Conservation (phyloP, 495 filamentous ascomycete species). For the Platismatia glauca region DNA sequence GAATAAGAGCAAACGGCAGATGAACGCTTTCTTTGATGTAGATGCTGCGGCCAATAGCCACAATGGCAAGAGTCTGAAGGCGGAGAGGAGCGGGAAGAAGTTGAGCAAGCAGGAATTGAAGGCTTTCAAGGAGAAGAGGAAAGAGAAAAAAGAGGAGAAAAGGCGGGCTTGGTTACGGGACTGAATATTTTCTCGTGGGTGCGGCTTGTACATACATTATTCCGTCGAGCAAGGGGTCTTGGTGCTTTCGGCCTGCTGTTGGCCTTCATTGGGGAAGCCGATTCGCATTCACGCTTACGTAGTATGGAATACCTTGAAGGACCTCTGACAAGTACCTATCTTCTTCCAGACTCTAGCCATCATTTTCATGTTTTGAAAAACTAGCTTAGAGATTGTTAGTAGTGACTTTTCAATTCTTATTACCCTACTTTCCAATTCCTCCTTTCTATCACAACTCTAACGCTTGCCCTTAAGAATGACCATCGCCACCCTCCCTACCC, state of each 20-base stretch:
- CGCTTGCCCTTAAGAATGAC: constrained; percentile 20
- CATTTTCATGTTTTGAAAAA: no score
- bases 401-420: no score
- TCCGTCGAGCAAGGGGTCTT: constrained; percentile 5
- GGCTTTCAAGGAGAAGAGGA: constrained; percentile 61
- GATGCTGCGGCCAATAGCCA: constrained; percentile 92
- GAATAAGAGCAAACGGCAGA: constrained; percentile 77
- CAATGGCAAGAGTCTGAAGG: constrained; percentile 83
- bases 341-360: no score
- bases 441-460: not conserved
- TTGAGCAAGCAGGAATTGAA: constrained; percentile 77
- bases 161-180: constrained; percentile 83
- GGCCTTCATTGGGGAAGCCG: not conserved
- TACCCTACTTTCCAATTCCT: no score
- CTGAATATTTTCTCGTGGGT: constrained; percentile 34
- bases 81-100: constrained; percentile 82
- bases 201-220: constrained; percentile 5
- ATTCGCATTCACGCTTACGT: not conserved
- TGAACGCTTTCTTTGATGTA: constrained; percentile 96
- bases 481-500: constrained; percentile 30
- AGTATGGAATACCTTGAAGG: not conserved
- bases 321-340: not conserved
- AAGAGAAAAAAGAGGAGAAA: constrained; percentile 91
- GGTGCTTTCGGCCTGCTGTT: not conserved
- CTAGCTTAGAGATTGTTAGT: no score